Evolutionary conservation across 305 asterid genomes (phyloP), one percentile per base, ranked within the genome.

Genomic region (Fraxinus floribunda): DNA sequence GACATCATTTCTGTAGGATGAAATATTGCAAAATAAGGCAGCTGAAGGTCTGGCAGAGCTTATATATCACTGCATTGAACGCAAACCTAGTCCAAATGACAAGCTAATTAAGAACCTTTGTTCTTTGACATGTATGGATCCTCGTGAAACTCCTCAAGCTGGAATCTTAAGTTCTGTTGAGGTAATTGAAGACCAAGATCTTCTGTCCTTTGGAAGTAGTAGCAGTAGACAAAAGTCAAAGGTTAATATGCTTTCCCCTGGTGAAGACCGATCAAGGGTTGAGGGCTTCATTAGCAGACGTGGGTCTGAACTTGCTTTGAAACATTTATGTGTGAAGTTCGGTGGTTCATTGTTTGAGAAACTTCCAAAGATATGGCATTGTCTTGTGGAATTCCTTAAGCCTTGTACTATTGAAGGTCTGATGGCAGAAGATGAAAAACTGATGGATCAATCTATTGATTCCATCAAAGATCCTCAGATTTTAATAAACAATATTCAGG

Each of bases 11-110:
- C 83, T 84, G 82, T 85, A 97, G 99, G 99, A 97, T 91, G 99
- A 97, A 85, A 90, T 97, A 78, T 91, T 97, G 83, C 99, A 97
- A 93, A 89, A 78, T 81, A 93, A 91, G 90, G 97, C 98, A 41
- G 98, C 99, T 79, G 99, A 97, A 83, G 92, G 98, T 68, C 90
- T 94, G 71, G 98, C 98, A 76, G 99, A 97, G 88, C 98, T 97
- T 81, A 92, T 97, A 82, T 84, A 89, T 87, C 87, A 91, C 86
- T 97, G 98, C 84, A 91, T 93, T 62, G 89, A 88, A 57, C 98
- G 99, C 76, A 94, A 92, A 84, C 99, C 99, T 62, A 88, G 99
- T 78, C 98, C 99, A 78, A 96, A 96, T 90, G 98, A 96, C 88
- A 96, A 96, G 88, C 88, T 96, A 79, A 93, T 96, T 57, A 93